Percentiles rank a stretch among this genome's conserved stretches.
Evolutionary conservation across 2,329 filamentous ascomycete genomes (phyloP).

Genomic region (Penicillium nordicum): DNA sequence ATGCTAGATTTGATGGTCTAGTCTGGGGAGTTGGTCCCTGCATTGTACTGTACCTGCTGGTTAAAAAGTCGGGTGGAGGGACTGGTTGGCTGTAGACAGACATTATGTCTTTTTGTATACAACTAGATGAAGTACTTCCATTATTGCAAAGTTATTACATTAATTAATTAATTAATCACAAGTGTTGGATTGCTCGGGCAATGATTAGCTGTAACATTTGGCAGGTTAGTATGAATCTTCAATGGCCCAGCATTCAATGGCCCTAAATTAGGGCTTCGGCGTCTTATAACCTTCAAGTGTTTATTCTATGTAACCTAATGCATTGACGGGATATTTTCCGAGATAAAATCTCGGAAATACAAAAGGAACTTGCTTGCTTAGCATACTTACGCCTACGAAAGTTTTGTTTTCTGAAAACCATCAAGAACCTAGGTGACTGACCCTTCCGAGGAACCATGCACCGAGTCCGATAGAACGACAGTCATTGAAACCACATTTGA

Average conservation of each 20-base stretch:
- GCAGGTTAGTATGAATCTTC: background rate
- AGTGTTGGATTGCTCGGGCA: background rate
- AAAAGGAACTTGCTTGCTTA: too few relatives aligned
- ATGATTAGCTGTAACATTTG: background rate
- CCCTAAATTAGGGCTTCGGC: background rate
- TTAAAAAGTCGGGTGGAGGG: too few relatives aligned
- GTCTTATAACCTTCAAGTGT: background rate
- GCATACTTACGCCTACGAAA: background rate
- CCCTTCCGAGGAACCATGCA: background rate
- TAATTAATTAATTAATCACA: background rate
- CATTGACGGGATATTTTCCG: background rate
- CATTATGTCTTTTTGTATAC: background rate
- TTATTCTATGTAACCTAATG: background rate
- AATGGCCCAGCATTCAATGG: too few relatives aligned
- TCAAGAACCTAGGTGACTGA: background rate
- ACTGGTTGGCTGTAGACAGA: too few relatives aligned
- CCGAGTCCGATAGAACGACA: background rate
- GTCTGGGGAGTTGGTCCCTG: background rate
- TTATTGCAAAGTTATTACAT: background rate
- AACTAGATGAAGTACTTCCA: too few relatives aligned
- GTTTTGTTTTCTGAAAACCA: background rate
- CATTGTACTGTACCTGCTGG: background rate
- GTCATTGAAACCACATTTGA: background rate
- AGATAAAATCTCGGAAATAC: background rate
- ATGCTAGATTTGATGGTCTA: background rate